phyloP scores from a whole-genome alignment of 768 basidiomycete genomes.

The Pleurotus sapidus region DNA sequence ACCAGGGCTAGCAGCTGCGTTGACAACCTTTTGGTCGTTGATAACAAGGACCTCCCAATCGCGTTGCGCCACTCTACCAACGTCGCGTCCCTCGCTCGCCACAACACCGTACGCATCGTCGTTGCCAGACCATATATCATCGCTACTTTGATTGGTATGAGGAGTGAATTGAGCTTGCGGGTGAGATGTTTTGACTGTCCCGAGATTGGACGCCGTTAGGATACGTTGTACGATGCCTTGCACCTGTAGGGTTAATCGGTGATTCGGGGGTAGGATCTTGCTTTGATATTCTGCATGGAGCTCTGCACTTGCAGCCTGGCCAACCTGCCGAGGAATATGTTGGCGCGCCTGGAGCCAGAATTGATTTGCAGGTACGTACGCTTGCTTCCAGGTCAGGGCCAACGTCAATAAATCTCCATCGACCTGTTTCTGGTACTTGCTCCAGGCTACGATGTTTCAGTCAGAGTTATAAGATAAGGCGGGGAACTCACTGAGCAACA shows the following conservation, averaged over 20 bases:
- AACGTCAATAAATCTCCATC: constrained; percentile 88
- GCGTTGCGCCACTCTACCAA: constrained; percentile 27
- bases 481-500: constrained; percentile 4
- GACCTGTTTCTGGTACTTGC: constrained; percentile 79
- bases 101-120: constrained; percentile 21
- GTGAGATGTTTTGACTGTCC: constrained; percentile 39
- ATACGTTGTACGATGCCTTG: constrained; percentile 65
- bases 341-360: neutral
- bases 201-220: constrained; percentile 70
- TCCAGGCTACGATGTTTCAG: constrained; percentile 57
- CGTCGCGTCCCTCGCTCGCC: constrained; percentile 12
- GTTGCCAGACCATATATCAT: constrained; percentile 31
- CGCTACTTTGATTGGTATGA: constrained; percentile 5
- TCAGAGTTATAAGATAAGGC: neutral
- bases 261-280: constrained; percentile 60
- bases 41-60: constrained; percentile 79
- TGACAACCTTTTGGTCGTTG: constrained; percentile 64
- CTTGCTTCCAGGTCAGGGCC: constrained; percentile 52
- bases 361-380: constrained; percentile 29
- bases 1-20: constrained; percentile 80
- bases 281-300: constrained; percentile 49
- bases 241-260: constrained; percentile 68
- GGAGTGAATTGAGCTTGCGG: constrained; percentile 17
- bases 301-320: constrained; percentile 34
- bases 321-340: constrained; percentile 31